Evolutionary conservation across 345 rosid species (phyloP).

Genomic region (Physaria fendleri): DNA sequence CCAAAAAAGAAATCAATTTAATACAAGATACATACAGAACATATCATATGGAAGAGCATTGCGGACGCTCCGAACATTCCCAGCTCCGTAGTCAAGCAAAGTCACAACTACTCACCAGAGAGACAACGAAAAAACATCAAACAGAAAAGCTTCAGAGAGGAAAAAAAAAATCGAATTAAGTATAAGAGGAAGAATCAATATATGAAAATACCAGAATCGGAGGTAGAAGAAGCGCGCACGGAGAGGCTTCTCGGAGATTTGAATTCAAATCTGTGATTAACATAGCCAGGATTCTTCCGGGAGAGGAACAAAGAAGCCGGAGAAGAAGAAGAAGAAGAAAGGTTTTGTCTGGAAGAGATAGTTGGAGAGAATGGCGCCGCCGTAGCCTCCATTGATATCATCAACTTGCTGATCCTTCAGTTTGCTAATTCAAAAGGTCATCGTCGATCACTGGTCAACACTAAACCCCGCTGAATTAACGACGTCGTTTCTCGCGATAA

Average conservation of each 20-base stretch:
- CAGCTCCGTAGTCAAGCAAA: slow-evolving; percentile 94
- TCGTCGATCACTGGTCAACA: neutral
- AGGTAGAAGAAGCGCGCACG: slow-evolving; percentile 48
- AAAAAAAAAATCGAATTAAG: neutral
- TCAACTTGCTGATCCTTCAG: neutral
- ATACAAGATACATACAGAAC: too few relatives aligned
- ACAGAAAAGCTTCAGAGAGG: neutral
- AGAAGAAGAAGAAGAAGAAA: slow-evolving; percentile 3
- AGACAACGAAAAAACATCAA: neutral
- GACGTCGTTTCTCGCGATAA: neutral
- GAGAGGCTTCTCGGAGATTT: slow-evolving; percentile 38
- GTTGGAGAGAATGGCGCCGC: slow-evolving; percentile 23
- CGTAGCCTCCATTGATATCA: slow-evolving; percentile 28
- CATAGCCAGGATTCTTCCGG: slow-evolving; percentile 13
- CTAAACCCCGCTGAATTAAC: neutral
- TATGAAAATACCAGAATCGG: slow-evolving; percentile 55
- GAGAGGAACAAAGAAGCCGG: slow-evolving; percentile 28
- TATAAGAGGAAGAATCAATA: neutral
- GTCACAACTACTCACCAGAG: slow-evolving; percentile 48
- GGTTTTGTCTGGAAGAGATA: neutral
- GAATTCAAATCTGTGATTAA: slow-evolving; percentile 35
- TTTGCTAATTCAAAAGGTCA: slow-evolving; percentile 10
- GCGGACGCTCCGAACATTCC: slow-evolving; percentile 82
- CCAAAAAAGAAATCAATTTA: too few relatives aligned
- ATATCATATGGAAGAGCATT: too few relatives aligned